Conservation (phyloP, 2,329 filamentous ascomycete genomes). For the Fusarium concolor region DNA sequence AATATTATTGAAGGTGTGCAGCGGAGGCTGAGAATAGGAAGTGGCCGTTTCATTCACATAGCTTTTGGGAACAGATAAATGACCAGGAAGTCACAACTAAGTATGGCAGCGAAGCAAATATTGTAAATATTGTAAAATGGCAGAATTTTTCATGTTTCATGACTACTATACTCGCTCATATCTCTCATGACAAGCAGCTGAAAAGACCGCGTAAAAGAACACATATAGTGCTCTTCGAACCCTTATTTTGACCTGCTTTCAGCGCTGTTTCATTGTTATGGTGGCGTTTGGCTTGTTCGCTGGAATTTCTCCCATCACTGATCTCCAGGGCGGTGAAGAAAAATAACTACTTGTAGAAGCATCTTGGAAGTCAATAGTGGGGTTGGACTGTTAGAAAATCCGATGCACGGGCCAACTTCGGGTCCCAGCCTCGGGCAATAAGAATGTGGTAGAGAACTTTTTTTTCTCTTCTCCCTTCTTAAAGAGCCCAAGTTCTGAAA, state of each 20-base stretch:
- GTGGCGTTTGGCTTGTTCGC: slow-evolving; percentile 39
- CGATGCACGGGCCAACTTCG: slow-evolving; percentile 41
- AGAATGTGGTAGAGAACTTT: slow-evolving; percentile 46
- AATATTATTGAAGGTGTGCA: slow-evolving; percentile 9
- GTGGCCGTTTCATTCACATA: background rate
- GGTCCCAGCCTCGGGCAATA: slow-evolving; percentile 42
- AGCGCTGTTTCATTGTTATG: slow-evolving; percentile 4
- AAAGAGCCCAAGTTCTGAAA: slow-evolving; percentile 41
- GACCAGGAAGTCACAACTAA: background rate
- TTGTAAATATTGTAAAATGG: background rate
- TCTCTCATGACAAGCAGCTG: background rate
- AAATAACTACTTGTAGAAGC: slow-evolving; percentile 34
- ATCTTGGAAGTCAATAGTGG: slow-evolving; percentile 35
- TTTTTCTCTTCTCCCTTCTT: slow-evolving; percentile 48
- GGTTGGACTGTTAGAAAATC: slow-evolving; percentile 31
- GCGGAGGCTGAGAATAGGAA: background rate
- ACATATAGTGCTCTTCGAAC: background rate
- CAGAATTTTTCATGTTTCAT: slow-evolving; percentile 7
- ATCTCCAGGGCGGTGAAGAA: slow-evolving; percentile 35
- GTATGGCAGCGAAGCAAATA: background rate
- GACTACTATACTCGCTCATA: background rate
- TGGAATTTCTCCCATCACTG: slow-evolving; percentile 42
- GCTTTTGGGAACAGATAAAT: background rate
- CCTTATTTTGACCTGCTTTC: background rate
- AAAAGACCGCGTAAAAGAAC: background rate